A percentile compares a stretch with the other conserved stretches of the same genome.
phyloP scores from a whole-genome alignment of 176 grass and related monocot species.

The Triticum urartu region DNA sequence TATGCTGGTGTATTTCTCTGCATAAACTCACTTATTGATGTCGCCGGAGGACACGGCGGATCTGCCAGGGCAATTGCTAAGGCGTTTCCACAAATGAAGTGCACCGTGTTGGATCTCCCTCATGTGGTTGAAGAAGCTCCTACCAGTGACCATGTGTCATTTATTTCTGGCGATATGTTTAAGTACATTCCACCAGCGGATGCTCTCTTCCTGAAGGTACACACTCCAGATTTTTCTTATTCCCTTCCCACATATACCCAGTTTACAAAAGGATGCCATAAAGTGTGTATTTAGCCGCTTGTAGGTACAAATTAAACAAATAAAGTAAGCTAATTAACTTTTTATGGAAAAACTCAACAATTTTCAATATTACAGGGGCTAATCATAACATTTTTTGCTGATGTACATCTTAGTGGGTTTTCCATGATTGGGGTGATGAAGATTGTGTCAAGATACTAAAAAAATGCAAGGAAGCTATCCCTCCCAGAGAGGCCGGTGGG shows the following conservation, averaged over 20 bases:
- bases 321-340: neutral
- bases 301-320: neutral
- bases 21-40: constrained; percentile 40
- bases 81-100: constrained; percentile 40
- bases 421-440: constrained; percentile 39
- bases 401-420: constrained; percentile 26
- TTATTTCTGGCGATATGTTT: constrained; percentile 49
- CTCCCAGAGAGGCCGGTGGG: constrained; percentile 28
- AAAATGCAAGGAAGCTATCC: constrained; percentile 37
- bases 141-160: constrained; percentile 2
- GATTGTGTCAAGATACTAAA: constrained; percentile 39
- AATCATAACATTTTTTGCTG: too few species aligned
- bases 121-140: constrained; percentile 35
- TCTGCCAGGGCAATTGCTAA: constrained; percentile 33
- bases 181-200: constrained; percentile 36
- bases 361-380: too few species aligned
- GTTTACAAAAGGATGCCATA: neutral
- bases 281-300: neutral
- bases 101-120: constrained; percentile 50
- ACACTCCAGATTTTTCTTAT: neutral
- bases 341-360: too few species aligned
- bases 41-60: constrained; percentile 37
- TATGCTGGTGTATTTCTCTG: constrained; percentile 27
- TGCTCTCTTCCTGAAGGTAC: constrained; percentile 56
- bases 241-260: neutral